These are phyloP conservation scores for Fusarium citri DNA, from an alignment of 2,329 filamentous ascomycete species.

Conservation along the genomic window DNA sequence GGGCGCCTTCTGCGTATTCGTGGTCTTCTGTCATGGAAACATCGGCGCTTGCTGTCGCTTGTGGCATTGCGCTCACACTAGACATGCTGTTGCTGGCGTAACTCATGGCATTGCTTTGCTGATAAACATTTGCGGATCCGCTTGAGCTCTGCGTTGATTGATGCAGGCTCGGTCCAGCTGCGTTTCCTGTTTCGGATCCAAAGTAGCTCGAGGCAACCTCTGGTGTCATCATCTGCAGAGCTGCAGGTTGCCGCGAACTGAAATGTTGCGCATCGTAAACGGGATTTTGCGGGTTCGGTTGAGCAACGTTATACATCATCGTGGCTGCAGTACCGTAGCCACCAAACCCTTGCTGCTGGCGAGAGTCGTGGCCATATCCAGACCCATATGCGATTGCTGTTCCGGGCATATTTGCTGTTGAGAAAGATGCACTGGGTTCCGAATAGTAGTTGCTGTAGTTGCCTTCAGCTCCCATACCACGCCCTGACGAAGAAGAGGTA, in stretches of 20 bases:
- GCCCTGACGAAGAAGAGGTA: conserved; percentile 60
- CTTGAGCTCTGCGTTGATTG: conserved; percentile 61
- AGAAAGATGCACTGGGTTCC: conserved; percentile 63
- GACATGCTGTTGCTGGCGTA: conserved; percentile 62
- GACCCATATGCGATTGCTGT: conserved; percentile 68
- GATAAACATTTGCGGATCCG: conserved; percentile 71
- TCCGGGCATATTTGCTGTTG: conserved; percentile 68
- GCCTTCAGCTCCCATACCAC: conserved; percentile 66
- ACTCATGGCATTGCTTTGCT: conserved; percentile 68
- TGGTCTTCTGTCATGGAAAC: conserved; percentile 66
- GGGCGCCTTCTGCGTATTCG: conserved; percentile 65
- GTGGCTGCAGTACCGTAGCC: conserved; percentile 69
- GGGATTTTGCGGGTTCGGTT: conserved; percentile 69
- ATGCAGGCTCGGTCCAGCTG: conserved; percentile 67
- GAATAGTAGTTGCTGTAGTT: conserved; percentile 71
- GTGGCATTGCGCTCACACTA: conserved; percentile 59
- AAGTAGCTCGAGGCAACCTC: conserved; percentile 77
- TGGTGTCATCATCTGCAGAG: conserved; percentile 74
- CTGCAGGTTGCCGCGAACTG: conserved; percentile 78
- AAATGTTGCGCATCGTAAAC: conserved; percentile 84
- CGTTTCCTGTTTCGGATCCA: conserved; percentile 54
- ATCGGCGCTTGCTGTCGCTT: conserved; percentile 54
- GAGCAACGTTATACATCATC: conserved; percentile 84
- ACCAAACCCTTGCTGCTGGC: conserved; percentile 66
- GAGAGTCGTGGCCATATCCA: conserved; percentile 73